A percentile compares a stretch with the other conserved stretches of the same genome.
Evolutionary conservation across 2,329 filamentous ascomycete species (phyloP).

Genomic region (Hypoxylon sp.): DNA sequence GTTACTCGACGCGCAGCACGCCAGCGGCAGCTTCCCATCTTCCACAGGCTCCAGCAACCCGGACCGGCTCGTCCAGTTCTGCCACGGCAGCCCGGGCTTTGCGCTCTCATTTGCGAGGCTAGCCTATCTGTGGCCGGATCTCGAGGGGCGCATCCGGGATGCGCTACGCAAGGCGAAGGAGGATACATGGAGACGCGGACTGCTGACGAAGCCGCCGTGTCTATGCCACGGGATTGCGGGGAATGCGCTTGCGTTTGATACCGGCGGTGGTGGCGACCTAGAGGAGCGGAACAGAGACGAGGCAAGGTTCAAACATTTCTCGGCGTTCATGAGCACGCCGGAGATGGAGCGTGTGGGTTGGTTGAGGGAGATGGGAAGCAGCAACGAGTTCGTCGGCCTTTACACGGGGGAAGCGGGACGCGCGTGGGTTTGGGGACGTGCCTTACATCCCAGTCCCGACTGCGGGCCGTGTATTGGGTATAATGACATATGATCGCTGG

Average conservation of each 20-base stretch:
- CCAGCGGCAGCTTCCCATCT: conserved; percentile 73
- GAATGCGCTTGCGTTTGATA: conserved; percentile 65
- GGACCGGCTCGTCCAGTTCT: conserved; percentile 69
- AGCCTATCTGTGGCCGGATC: conserved; percentile 64
- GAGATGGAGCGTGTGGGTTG: conserved; percentile 30
- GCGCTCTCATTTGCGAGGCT: conserved; percentile 69
- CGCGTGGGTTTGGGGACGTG: conserved; percentile 48
- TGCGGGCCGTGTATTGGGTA: conserved; percentile 46
- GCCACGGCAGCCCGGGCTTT: conserved; percentile 74
- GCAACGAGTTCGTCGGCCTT: conserved; percentile 37
- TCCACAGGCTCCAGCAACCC: conserved; percentile 54
- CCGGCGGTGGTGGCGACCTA: conserved; percentile 4
- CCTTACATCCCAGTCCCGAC: conserved; percentile 20
- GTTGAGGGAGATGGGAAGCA: conserved; percentile 8
- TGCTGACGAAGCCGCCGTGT: conserved; percentile 73
- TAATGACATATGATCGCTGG: conserved; percentile 45
- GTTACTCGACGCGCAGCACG: conserved; percentile 69
- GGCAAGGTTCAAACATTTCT: conserved; percentile 40
- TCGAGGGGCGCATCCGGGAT: conserved; percentile 64
- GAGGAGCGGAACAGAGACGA: conserved; percentile 17
- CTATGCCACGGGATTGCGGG: conserved; percentile 74
- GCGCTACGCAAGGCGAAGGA: conserved; percentile 53
- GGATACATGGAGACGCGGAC: conserved; percentile 66
- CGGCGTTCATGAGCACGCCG: conserved; percentile 43
- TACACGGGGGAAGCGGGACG: conserved; percentile 49